Conservation (phyloP, 805 yeast genomes). For the Torulaspora franciscae region DNA sequence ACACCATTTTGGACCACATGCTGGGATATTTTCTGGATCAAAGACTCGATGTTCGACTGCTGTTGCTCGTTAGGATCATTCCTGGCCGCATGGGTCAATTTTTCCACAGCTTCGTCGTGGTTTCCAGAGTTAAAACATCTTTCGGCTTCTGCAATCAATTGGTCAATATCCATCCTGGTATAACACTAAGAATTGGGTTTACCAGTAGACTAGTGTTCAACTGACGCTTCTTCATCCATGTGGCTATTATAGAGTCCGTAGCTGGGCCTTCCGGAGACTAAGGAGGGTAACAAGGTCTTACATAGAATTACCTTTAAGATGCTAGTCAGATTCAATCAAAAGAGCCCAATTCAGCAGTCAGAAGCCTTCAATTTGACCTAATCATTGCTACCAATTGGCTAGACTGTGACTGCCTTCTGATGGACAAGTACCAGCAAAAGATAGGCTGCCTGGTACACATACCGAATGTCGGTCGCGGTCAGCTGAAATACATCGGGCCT, state of each 20-base stretch:
- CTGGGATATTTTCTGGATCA: slow-evolving; percentile 21
- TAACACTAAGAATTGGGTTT: not conserved
- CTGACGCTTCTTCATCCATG: not conserved
- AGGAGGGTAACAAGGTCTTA: not conserved
- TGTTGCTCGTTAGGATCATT: slow-evolving; percentile 24
- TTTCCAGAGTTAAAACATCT: slow-evolving; percentile 20
- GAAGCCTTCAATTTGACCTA: not conserved
- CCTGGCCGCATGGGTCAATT: slow-evolving; percentile 26
- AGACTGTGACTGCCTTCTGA: not conserved
- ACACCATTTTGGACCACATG: slow-evolving; percentile 19
- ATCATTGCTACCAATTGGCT: not conserved
- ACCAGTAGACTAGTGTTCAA: not conserved
- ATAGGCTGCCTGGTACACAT: slow-evolving; percentile 39
- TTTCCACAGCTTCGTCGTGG: slow-evolving; percentile 29
- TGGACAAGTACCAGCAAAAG: slow-evolving; percentile 22
- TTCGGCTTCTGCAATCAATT: slow-evolving; percentile 24
- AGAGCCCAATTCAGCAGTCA: not conserved
- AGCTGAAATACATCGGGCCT: slow-evolving; percentile 64
- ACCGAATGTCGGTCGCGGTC: slow-evolving; percentile 69
- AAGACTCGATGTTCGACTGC: slow-evolving; percentile 22
- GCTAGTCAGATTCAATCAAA: not conserved
- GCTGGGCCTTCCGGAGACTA: too few species aligned
- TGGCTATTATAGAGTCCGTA: not conserved
- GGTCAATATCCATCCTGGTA: slow-evolving; percentile 17
- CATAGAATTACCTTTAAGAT: too few species aligned